Evolutionary conservation across 2,329 filamentous ascomycete genomes (phyloP), one percentile per base, ranked within the genome.

Genomic region (Plenodomus biglobosus): DNA sequence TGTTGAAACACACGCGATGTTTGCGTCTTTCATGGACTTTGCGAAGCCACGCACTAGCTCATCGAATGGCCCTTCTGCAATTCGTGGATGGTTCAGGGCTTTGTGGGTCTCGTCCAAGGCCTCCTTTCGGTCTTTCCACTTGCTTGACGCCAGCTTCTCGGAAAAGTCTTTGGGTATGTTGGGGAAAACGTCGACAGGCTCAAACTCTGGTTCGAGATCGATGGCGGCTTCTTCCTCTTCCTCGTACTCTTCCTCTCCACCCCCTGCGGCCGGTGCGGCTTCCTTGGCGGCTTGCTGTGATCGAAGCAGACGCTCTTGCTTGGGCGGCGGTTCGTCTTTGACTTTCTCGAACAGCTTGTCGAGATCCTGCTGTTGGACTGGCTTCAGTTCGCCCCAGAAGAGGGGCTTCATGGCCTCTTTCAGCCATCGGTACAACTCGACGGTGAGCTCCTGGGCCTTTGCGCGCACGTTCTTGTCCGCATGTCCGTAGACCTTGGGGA

Each of bases 71-170:
- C 85, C 89, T 60, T 97, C 92, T 71, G 96, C 95, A 71, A 99
- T 96, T 53, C 87, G 83, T 13, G 92, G 91, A 35, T 95, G 86
- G 61, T 95, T 95, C 46, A 95, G 73, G 2, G 84, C 80, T 13
- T 82, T 82, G 60, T 86, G 87, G 0, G 96, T 79, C 8, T 84
- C 90, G 52, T 99, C 94, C 2, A 97, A 79, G 0, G 89, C 90
- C 60, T 99, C 94, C 73, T 99, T 99, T 53, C 94, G 82, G 59
- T 99, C 95, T 69, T 99, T 99, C 94, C 94, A 99, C 70, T 99
- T 99, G 0, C 92, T 86, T 8, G 92, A 97, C 0, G 82, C 86
- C 22, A 99, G 76, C 50, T 87, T 85, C 18, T 99, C 94, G 56
- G 84, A 81, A 57, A 96, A 92, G 68, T 91, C 85, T 34, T 85